A percentile compares a stretch with the other conserved stretches of the same genome.
These are phyloP conservation scores for Dothistroma septosporum DNA, from an alignment of 2,329 filamentous ascomycete species.

Conservation along the genomic window DNA sequence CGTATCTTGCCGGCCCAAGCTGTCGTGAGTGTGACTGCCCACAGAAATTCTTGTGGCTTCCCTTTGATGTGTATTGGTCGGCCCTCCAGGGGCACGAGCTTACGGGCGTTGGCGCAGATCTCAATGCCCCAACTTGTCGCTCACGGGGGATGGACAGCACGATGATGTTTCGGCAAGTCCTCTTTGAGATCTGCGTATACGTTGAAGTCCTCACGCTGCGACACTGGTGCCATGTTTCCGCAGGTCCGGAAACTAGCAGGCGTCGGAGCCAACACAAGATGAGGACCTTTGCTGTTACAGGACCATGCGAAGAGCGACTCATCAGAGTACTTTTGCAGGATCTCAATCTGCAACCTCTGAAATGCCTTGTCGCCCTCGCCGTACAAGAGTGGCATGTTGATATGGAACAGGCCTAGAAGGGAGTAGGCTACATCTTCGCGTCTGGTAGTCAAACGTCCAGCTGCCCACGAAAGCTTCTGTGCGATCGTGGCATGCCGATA, in stretches of 20 bases:
- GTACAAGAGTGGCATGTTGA: not conserved
- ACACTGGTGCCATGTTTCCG: not conserved
- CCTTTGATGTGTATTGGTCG: not conserved
- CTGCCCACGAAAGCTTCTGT: not conserved
- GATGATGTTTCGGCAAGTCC: not conserved
- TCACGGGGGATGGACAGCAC: not conserved
- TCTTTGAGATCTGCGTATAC: not conserved
- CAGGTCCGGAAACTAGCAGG: not conserved
- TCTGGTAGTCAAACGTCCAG: not conserved
- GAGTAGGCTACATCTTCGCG: not conserved
- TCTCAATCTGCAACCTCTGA: constrained; percentile 1
- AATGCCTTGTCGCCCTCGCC: not conserved
- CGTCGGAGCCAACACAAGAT: not conserved
- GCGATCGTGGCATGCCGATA: not conserved
- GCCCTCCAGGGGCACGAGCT: not conserved
- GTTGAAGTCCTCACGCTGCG: not conserved
- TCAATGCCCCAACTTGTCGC: not conserved
- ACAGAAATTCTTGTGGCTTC: not conserved
- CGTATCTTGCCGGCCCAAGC: not conserved
- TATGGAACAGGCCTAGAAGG: not conserved
- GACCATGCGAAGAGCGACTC: not conserved
- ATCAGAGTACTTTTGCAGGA: not conserved
- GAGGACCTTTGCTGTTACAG: not conserved
- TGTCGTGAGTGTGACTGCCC: not conserved
- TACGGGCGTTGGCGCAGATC: not conserved